Evolutionary conservation across 2,329 filamentous ascomycete genomes (phyloP), one percentile per base, ranked within the genome.

Genomic region (Aspergillus niger): DNA sequence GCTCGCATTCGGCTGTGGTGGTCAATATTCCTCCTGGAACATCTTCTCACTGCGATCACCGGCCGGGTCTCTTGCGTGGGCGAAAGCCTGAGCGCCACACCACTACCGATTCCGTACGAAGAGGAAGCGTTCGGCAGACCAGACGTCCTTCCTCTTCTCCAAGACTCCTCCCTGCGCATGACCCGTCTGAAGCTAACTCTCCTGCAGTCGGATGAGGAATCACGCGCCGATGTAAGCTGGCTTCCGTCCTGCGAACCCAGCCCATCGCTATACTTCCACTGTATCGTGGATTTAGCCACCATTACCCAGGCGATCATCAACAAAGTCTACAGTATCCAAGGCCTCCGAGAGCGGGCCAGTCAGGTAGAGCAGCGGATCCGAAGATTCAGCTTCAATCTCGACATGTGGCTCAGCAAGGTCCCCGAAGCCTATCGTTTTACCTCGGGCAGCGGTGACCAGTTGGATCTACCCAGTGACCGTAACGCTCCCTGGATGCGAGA

Each of bases 1-100:
- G 72, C 74, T 13, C 76, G 78, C 3, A 70, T 70, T 50, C 72
- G 77, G 5, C 69, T 79, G 2, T 81, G 79, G 79, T 80, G 77
- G 75, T 76, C 77, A 3, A 72, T 80, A 17, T 78, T 75, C 26
- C 64, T 69, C 8, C 65, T 80, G 2, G 78, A 81, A 57, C 74
- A 78, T 43, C 68, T 76, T 3, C 64, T 80, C n/a, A 72, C 75
- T 4, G 71, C 74, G 15, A 76, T 80, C 65, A 79, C 77, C 10
- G 78, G 79, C 7, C 72, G 79, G 38, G 72, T 74, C 22, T 76
- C 76, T 8, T 74, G 75, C 58, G 71, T 80, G 17, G 60, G 72
- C 3, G 75, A 79, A 51, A 60, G 67, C 2, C 70, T 79, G 51
- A 79, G 76, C 62, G 76, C 74, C 4, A 70, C 74, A 0, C 69